phyloP scores from a whole-genome alignment of 768 basidiomycete genomes.

The Naganishia vaughanmartiniae region DNA sequence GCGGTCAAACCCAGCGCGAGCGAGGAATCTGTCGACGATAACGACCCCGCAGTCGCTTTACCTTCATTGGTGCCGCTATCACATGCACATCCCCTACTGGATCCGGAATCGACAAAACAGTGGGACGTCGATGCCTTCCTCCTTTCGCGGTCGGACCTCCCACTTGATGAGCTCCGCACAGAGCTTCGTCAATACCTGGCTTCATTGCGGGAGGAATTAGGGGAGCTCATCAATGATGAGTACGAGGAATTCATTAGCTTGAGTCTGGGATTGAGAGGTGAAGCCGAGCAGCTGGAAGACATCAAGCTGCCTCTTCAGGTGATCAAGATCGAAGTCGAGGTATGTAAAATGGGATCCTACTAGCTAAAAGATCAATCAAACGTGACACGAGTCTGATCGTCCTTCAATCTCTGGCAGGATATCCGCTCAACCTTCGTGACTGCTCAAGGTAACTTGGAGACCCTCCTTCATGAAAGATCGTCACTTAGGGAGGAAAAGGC shows the following conservation, averaged over 20 bases:
- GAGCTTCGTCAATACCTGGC: slow-evolving; percentile 84
- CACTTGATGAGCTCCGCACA: slow-evolving; percentile 77
- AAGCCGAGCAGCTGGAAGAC: slow-evolving; percentile 68
- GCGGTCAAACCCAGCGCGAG: not conserved
- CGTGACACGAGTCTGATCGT: not conserved
- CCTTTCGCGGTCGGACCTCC: slow-evolving; percentile 76
- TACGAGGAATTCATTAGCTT: slow-evolving; percentile 97
- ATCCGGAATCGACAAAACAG: slow-evolving; percentile 54
- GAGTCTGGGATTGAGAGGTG: slow-evolving; percentile 84
- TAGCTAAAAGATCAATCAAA: not conserved
- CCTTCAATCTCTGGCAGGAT: slow-evolving; percentile 21
- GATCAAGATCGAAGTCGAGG: slow-evolving; percentile 67
- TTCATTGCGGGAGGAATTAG: slow-evolving; percentile 83
- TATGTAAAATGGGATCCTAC: slow-evolving; percentile 51
- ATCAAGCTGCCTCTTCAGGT: slow-evolving; percentile 59
- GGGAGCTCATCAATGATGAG: slow-evolving; percentile 93
- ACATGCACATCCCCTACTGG: slow-evolving; percentile 72
- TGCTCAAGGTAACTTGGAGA: slow-evolving; percentile 65
- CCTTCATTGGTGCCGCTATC: slow-evolving; percentile 64
- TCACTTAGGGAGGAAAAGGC: slow-evolving; percentile 84
- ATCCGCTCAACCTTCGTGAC: slow-evolving; percentile 29
- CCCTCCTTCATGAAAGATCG: slow-evolving; percentile 72
- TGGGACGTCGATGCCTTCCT: slow-evolving; percentile 87
- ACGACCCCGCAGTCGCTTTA: slow-evolving; percentile 33
- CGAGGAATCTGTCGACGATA: not conserved